A percentile compares a stretch with the other conserved stretches of the same genome.
These are phyloP conservation scores for Fagopyrum esculentum DNA, from an alignment of 148 eudicot genomes.

Conservation along the genomic window DNA sequence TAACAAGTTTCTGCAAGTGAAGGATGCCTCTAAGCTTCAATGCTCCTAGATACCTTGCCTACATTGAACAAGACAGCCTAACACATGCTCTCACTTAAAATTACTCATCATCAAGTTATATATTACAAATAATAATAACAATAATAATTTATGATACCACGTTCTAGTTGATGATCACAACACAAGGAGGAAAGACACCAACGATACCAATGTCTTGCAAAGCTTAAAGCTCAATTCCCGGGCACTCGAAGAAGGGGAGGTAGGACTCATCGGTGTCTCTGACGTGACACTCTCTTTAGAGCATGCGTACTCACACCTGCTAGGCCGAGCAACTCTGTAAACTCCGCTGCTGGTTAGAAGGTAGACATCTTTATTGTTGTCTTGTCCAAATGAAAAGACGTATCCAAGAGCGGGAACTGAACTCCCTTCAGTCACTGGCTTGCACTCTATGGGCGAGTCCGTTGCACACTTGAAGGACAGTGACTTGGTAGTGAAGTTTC, in stretches of 20 bases:
- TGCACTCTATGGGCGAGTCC: constrained; percentile 63
- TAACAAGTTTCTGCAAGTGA: too few relatives aligned
- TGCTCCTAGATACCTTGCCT: too few relatives aligned
- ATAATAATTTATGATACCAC: neutral
- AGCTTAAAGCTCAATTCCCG: neutral
- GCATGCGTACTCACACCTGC: constrained; percentile 61
- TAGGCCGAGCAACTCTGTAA: constrained; percentile 61
- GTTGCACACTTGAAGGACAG: constrained; percentile 51
- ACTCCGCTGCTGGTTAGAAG: constrained; percentile 68
- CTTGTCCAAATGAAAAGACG: constrained; percentile 75
- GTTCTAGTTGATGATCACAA: neutral
- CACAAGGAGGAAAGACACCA: neutral
- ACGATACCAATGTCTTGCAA: neutral
- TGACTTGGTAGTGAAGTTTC: constrained; percentile 44
- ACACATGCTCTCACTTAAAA: too few relatives aligned
- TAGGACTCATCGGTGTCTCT: neutral
- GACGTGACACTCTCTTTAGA: constrained; percentile 40
- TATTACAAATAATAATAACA: too few relatives aligned
- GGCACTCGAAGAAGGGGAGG: constrained; percentile 3
- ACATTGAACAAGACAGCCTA: too few relatives aligned
- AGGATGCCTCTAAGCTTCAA: too few relatives aligned
- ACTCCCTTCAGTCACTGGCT: constrained; percentile 36
- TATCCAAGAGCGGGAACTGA: constrained; percentile 55
- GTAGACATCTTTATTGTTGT: constrained; percentile 52
- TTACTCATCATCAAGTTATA: too few relatives aligned